Percentiles rank a stretch among this genome's conserved stretches.
These are phyloP conservation scores for Kazachstania bromeliacearum DNA, from an alignment of 805 yeast genomes.

Conservation along the genomic window DNA sequence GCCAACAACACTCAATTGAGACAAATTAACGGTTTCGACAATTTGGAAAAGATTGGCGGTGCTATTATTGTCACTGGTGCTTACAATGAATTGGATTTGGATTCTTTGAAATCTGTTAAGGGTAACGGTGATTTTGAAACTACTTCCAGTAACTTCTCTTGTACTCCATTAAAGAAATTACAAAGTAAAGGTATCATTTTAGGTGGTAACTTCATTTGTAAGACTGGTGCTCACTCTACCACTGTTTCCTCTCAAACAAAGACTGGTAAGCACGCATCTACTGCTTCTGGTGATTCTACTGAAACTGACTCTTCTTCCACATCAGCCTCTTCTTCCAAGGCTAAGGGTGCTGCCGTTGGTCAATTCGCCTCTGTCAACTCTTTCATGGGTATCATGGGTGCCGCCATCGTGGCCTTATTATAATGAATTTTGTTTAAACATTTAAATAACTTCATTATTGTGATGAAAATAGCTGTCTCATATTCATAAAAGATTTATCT, in stretches of 20 bases:
- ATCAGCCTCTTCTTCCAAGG: slow-evolving; percentile 11
- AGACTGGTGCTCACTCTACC: slow-evolving; percentile 47
- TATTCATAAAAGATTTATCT: too few relatives aligned
- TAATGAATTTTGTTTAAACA: too few relatives aligned
- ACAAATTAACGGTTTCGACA: slow-evolving; percentile 62
- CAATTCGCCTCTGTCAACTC: slow-evolving; percentile 31
- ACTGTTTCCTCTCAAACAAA: slow-evolving; percentile 31
- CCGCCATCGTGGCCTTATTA: slow-evolving; percentile 42
- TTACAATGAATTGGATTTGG: slow-evolving; percentile 71
- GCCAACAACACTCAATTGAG: slow-evolving; percentile 72
- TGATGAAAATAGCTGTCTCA: too few relatives aligned
- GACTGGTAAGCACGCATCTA: slow-evolving; percentile 13
- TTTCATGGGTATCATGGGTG: slow-evolving; percentile 41
- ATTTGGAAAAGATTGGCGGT: slow-evolving; percentile 72
- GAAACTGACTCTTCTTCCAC: slow-evolving; percentile 12
- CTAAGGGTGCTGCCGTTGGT: slow-evolving; percentile 31
- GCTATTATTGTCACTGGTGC: slow-evolving; percentile 75
- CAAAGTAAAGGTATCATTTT: slow-evolving; percentile 74
- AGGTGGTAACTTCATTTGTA: slow-evolving; percentile 81
- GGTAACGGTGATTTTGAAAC: slow-evolving; percentile 89
- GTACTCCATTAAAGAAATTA: slow-evolving; percentile 63
- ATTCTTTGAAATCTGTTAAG: slow-evolving; percentile 62
- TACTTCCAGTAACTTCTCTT: slow-evolving; percentile 61
- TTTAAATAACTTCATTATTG: too few relatives aligned
- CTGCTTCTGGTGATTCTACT: slow-evolving; percentile 27